Base-by-base conservation (phyloP, 805 yeast genomes). In the Limtongia smithiae region DNA sequence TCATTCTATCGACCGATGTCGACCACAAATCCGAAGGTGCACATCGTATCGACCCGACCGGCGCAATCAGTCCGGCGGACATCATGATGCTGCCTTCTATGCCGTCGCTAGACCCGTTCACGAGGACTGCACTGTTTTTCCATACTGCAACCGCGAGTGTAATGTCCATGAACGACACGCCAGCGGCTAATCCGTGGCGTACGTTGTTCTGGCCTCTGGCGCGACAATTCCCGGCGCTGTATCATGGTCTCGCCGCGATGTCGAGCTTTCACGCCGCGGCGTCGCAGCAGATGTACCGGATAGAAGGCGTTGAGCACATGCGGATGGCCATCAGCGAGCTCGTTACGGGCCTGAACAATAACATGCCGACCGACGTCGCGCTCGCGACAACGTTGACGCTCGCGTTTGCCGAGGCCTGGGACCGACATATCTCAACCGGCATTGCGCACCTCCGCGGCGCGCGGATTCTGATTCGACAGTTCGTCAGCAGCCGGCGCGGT, bases 391-490 rank as follows among this genome's bases (percentile, higher is more conserved):
- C 86, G 51, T 62, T 82, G 48, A 77, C 79, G 18, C 67, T 82
- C 46, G 83, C 86, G 0, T 75, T 79, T 50, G 76, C 83, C 34
- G 87, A 82, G 61, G 73, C 82, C 0, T 82, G 87, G 87, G 82
- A 80, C 60, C 75, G 80, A 11, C 82, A 78, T 50, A 80, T 77
- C 3, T 74, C 83, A 2, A 78, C 83, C 21, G 86, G 87, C 11
- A 78, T 82, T 46, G 81, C 83, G 1, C 88, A 82, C 65, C 68
- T 82, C 50, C 78, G 76, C 59, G 86, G 87, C 27, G 86, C 86
- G 3, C 73, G 76, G 51, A 73, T 79, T 11, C 77, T 82, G 76
- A 79, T 80, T 17, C 38, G 56, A 22, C 58, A 50, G 24, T 53
- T 60, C 2, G 37, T 58, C 14, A 38, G 31, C n/a, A 37, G 39